Evolutionary conservation across 768 basidiomycete species (phyloP).

Genomic region (Tephrocybe sp.): DNA sequence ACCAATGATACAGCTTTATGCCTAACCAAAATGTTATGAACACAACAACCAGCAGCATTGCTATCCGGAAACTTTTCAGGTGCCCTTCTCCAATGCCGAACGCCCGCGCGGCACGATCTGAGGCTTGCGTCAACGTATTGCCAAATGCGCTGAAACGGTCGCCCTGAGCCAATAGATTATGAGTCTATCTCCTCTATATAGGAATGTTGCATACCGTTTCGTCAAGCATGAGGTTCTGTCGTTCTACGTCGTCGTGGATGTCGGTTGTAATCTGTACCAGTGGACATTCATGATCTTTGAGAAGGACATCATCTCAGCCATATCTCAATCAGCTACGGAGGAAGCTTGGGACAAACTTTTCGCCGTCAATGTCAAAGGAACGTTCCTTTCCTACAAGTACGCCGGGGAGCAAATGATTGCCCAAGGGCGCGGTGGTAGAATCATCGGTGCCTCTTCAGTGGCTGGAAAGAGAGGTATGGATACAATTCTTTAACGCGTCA

Average conservation of each 20-base stretch:
- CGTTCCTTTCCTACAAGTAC: slow-evolving; percentile 63
- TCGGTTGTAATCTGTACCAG: slow-evolving; percentile 53
- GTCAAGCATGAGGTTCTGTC: slow-evolving; percentile 78
- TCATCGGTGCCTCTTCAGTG: slow-evolving; percentile 46
- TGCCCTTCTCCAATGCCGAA: slow-evolving; percentile 71
- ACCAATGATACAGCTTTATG: slow-evolving; percentile 51
- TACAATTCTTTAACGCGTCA: no score
- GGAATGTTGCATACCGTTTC: slow-evolving; percentile 54
- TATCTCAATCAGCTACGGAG: slow-evolving; percentile 26
- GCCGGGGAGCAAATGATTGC: slow-evolving; percentile 62
- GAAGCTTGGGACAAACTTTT: slow-evolving; percentile 42
- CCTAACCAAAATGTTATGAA: slow-evolving; percentile 60
- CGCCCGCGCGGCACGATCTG: slow-evolving; percentile 68
- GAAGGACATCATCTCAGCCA: neutral
- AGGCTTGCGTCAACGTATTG: slow-evolving; percentile 61
- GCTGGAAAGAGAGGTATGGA: slow-evolving; percentile 28
- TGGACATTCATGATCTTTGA: no score
- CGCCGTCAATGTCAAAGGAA: slow-evolving; percentile 55
- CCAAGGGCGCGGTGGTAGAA: slow-evolving; percentile 52
- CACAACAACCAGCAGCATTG: slow-evolving; percentile 53
- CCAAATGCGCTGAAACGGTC: slow-evolving; percentile 70
- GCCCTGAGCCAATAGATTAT: slow-evolving; percentile 38
- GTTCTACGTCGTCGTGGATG: slow-evolving; percentile 82
- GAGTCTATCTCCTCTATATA: neutral
- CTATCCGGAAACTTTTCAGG: slow-evolving; percentile 69